A percentile compares a stretch with the other conserved stretches of the same genome.
phyloP scores from a whole-genome alignment of 2,329 filamentous ascomycete species.

The Pseudogymnoascus sp. region DNA sequence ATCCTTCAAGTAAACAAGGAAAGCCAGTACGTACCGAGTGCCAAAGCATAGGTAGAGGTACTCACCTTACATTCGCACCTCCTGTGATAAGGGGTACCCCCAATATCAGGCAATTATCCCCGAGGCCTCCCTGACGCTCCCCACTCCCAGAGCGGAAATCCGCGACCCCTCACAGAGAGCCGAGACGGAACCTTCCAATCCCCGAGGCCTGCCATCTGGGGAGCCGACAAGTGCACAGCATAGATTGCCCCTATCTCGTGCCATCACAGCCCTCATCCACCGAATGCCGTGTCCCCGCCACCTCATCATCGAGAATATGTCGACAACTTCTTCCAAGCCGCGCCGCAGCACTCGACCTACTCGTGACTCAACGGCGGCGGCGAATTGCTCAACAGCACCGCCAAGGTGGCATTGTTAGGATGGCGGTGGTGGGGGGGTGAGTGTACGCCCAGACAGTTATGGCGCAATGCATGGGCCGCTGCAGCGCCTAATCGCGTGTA shows the following conservation, averaged over 20 bases:
- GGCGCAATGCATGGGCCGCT: conserved; percentile 3
- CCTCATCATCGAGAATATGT: neutral
- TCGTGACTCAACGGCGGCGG: conserved; percentile 1
- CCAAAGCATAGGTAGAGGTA: neutral
- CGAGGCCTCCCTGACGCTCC: neutral
- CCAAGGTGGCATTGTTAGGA: neutral
- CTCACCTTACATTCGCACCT: neutral
- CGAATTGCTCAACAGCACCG: conserved; percentile 1
- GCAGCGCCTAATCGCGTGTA: conserved; percentile 8
- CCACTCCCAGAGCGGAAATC: neutral
- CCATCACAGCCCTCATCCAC: neutral
- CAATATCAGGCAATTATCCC: neutral
- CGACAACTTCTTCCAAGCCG: neutral
- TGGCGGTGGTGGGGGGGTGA: neutral
- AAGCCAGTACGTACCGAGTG: neutral
- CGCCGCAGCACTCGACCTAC: neutral
- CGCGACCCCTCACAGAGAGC: neutral
- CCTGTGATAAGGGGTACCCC: neutral
- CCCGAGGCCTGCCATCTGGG: neutral
- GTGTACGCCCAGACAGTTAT: neutral
- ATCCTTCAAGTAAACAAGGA: neutral
- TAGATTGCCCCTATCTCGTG: conserved; percentile 4
- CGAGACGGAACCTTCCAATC: neutral
- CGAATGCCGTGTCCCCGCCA: conserved; percentile 2
- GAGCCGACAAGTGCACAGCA: neutral